Conservation (phyloP, 1,284 basidiomycete genomes). For the Leccinum griseonigrum region DNA sequence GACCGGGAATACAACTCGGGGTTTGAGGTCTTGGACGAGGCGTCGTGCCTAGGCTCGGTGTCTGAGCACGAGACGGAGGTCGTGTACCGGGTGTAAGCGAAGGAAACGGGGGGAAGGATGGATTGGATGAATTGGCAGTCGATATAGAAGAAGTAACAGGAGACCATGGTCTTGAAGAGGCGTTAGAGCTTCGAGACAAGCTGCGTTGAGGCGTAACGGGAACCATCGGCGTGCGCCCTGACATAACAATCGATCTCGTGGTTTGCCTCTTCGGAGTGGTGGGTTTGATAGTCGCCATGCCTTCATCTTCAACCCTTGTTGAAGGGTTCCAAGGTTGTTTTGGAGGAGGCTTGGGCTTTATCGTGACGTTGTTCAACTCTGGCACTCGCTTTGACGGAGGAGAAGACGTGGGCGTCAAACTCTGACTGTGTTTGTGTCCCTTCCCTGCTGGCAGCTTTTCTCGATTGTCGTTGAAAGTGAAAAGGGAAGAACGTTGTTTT, state of each 20-base stretch:
- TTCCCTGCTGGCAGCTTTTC: slow-evolving; percentile 43
- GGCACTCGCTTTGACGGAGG: slow-evolving; percentile 36
- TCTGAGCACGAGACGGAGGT: slow-evolving; percentile 37
- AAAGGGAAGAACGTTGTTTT: slow-evolving; percentile 59
- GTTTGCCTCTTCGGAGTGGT: slow-evolving; percentile 50
- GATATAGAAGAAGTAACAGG: slow-evolving; percentile 71
- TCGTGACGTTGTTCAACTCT: slow-evolving; percentile 42
- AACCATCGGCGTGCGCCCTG: slow-evolving; percentile 45
- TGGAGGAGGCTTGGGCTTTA: slow-evolving; percentile 36
- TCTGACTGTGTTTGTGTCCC: slow-evolving; percentile 66
- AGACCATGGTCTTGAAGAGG: slow-evolving; percentile 77
- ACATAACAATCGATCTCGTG: slow-evolving; percentile 39
- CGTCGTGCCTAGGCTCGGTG: slow-evolving; percentile 39
- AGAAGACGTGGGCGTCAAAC: slow-evolving; percentile 66
- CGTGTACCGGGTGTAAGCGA: slow-evolving; percentile 44
- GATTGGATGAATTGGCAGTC: slow-evolving; percentile 60
- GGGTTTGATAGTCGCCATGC: slow-evolving; percentile 45
- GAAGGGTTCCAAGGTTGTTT: slow-evolving; percentile 77
- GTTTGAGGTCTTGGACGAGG: slow-evolving; percentile 70
- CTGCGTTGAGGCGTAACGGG: slow-evolving; percentile 52
- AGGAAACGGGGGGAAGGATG: slow-evolving; percentile 40
- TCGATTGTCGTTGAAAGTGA: slow-evolving; percentile 45
- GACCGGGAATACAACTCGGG: slow-evolving; percentile 71
- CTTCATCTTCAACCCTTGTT: slow-evolving; percentile 61
- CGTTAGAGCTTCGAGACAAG: slow-evolving; percentile 69